Evolutionary conservation across 2,329 filamentous ascomycete species (phyloP).

Genomic region (Alternaria sp.): DNA sequence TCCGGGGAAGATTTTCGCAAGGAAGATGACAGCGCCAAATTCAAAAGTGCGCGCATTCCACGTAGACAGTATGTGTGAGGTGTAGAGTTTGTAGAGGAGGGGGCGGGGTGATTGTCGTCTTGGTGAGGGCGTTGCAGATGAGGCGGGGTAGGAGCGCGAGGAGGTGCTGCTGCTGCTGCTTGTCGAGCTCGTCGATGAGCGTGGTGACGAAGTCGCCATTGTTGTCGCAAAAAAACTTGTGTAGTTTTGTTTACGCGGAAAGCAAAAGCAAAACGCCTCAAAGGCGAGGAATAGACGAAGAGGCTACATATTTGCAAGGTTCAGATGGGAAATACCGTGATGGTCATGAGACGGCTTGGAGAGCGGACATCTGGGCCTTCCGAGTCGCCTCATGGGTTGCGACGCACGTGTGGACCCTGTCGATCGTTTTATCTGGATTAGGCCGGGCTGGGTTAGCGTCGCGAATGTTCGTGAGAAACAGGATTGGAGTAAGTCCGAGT

Average conservation of each 20-base stretch:
- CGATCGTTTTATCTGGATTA: background rate
- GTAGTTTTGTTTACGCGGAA: background rate
- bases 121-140: slow-evolving; percentile 9
- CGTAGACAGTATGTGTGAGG: slow-evolving; percentile 59
- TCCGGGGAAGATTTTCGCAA: slow-evolving; percentile 56
- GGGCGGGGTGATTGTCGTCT: slow-evolving; percentile 15
- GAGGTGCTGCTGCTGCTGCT: background rate
- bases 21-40: slow-evolving; percentile 60
- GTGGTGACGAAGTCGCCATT: slow-evolving; percentile 13
- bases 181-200: slow-evolving; percentile 8
- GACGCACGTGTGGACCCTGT: slow-evolving; percentile 3
- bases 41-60: slow-evolving; percentile 62
- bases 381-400: background rate
- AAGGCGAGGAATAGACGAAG: background rate
- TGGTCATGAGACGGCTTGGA: slow-evolving; percentile 25
- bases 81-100: slow-evolving; percentile 51
- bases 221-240: background rate
- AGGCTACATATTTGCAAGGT: slow-evolving; percentile 9
- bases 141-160: slow-evolving; percentile 14
- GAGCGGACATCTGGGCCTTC: slow-evolving; percentile 15
- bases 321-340: slow-evolving; percentile 9
- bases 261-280: background rate
- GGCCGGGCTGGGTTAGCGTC: background rate
- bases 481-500: background rate
- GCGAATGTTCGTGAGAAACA: background rate